phyloP scores from a whole-genome alignment of 257 asterid species.

The Echium plantagineum region DNA sequence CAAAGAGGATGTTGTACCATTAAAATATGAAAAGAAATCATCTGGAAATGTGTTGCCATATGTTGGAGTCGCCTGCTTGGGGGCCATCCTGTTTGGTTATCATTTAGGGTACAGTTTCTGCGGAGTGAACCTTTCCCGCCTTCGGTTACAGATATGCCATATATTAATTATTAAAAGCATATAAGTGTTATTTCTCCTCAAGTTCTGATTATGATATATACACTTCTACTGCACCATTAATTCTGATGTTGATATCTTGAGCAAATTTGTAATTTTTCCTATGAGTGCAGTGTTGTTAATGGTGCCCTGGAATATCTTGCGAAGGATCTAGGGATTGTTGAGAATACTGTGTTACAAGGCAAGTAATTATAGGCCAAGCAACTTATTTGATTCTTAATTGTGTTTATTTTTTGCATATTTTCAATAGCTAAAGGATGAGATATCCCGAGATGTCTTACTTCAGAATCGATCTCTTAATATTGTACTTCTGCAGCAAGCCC shows the following conservation, averaged over 20 bases:
- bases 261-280: neutral
- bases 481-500: too few species aligned
- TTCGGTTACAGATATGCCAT: too few species aligned
- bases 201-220: too few species aligned
- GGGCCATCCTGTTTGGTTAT: slow-evolving; percentile 81
- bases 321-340: slow-evolving; percentile 75
- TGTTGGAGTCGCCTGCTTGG: slow-evolving; percentile 92
- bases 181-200: neutral
- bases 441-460: too few species aligned
- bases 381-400: neutral
- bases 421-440: neutral
- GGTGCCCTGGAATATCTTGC: slow-evolving; percentile 91
- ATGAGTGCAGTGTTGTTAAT: slow-evolving; percentile 73
- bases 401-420: slow-evolving; percentile 2
- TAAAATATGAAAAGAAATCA: slow-evolving; percentile 42
- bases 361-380: slow-evolving; percentile 18
- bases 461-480: too few species aligned
- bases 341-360: slow-evolving; percentile 76
- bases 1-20: slow-evolving; percentile 45
- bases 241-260: neutral
- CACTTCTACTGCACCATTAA: neutral
- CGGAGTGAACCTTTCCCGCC: neutral
- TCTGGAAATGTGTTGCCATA: slow-evolving; percentile 78
- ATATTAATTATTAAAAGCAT: too few species aligned
- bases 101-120: slow-evolving; percentile 75